Evolutionary conservation across 257 asterid genomes (phyloP).

Genomic region (Nicotiana undulata): DNA sequence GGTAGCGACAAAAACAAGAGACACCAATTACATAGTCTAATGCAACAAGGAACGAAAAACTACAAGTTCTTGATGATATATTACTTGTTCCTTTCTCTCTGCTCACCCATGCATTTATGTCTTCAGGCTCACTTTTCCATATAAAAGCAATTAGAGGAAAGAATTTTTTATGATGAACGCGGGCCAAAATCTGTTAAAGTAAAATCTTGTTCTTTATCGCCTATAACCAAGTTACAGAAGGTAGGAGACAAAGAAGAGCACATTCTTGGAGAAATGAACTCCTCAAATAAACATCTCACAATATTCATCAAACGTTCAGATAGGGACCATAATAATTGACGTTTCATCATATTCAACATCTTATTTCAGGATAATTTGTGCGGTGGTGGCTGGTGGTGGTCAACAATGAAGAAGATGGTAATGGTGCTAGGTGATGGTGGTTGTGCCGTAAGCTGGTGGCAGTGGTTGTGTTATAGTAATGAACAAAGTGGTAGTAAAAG

Average conservation of each 20-base stretch:
- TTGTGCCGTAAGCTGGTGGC: neutral
- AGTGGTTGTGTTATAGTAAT: neutral
- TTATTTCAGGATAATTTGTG: neutral
- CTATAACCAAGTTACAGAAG: neutral
- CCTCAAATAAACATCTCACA: neutral
- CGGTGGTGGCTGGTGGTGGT: neutral
- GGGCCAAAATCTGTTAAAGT: neutral
- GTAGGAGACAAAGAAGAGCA: neutral
- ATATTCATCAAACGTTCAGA: neutral
- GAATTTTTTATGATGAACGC: neutral
- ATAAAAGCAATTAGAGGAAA: neutral
- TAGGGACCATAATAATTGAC: neutral
- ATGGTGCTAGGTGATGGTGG: neutral
- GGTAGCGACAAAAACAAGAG: neutral
- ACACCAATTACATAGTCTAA: too few species aligned
- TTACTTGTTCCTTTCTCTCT: neutral
- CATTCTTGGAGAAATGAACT: neutral
- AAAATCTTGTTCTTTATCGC: neutral
- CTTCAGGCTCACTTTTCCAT: neutral
- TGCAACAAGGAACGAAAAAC: neutral
- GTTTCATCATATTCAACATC: neutral
- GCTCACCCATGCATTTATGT: neutral
- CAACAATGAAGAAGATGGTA: neutral
- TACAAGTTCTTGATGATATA: neutral
- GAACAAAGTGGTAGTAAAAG: neutral